phyloP scores from a whole-genome alignment of 2,329 filamentous ascomycete genomes.

The Colletotrichum phormii region DNA sequence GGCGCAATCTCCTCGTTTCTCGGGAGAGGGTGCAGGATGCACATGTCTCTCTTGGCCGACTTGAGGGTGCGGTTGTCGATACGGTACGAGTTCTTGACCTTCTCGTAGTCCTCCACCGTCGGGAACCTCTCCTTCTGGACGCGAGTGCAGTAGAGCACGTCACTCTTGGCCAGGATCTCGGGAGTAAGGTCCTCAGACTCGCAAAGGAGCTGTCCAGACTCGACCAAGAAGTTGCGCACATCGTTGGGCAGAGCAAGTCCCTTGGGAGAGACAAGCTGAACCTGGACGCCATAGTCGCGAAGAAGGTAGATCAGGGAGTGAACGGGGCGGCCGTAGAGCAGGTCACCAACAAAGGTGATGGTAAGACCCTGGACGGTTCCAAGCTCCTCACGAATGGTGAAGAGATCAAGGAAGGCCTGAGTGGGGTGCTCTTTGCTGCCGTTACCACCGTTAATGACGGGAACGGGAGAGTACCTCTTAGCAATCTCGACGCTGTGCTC shows the following conservation, averaged over 20 bases:
- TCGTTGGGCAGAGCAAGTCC: conserved; percentile 80
- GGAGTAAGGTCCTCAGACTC: conserved; percentile 85
- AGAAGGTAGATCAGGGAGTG: conserved; percentile 96
- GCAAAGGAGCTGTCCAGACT: conserved; percentile 79
- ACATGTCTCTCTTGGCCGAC: conserved; percentile 91
- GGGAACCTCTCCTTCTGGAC: conserved; percentile 97
- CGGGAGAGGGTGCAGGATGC: conserved; percentile 95
- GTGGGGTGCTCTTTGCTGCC: conserved; percentile 96
- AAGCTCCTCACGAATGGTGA: conserved; percentile 97
- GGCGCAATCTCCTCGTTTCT: conserved; percentile 93
- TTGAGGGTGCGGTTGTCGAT: conserved; percentile 92
- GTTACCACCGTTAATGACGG: conserved; percentile 97
- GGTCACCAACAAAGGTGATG: conserved; percentile 94
- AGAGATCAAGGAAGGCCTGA: conserved; percentile 96
- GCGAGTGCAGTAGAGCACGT: conserved; percentile 96
- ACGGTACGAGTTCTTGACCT: conserved; percentile 87
- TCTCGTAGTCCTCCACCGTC: conserved; percentile 83
- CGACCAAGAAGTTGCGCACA: conserved; percentile 77
- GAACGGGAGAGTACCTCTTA: conserved; percentile 87
- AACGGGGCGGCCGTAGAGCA: conserved; percentile 92
- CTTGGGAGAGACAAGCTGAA: conserved; percentile 90
- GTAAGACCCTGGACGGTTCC: conserved; percentile 95
- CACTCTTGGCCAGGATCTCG: conserved; percentile 86
- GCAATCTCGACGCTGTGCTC: conserved; percentile 84
- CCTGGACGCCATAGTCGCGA: conserved; percentile 92